phyloP scores from a whole-genome alignment of 2,329 filamentous ascomycete genomes.

The Thelonectria rubi region DNA sequence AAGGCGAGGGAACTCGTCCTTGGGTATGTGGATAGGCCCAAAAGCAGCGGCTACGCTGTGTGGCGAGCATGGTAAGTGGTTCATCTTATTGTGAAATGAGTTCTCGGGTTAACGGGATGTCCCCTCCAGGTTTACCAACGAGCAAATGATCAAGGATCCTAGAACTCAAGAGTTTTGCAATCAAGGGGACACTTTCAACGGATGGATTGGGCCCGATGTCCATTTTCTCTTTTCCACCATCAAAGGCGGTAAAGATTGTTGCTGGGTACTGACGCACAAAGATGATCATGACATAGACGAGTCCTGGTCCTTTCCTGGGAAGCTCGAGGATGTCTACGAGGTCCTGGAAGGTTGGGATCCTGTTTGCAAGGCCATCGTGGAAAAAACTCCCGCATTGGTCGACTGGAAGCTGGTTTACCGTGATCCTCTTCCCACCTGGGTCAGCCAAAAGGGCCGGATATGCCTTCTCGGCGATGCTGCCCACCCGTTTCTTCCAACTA shows the following conservation, averaged over 20 bases:
- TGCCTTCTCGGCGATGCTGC: conserved; percentile 14
- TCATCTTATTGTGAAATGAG: background rate
- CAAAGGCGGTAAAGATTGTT: conserved; percentile 53
- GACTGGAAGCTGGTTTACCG: conserved; percentile 63
- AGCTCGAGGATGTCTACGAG: conserved; percentile 60
- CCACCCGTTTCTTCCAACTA: conserved; percentile 19
- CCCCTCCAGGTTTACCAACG: conserved; percentile 47
- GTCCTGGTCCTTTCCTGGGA: conserved; percentile 61
- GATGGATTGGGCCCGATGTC: conserved; percentile 65
- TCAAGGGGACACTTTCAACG: conserved; percentile 67
- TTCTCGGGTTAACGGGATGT: no score
- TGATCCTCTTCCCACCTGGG: conserved; percentile 59
- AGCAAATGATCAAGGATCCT: conserved; percentile 61
- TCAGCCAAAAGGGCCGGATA: conserved; percentile 17
- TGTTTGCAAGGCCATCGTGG: conserved; percentile 53
- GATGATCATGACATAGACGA: conserved; percentile 63
- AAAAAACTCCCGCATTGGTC: conserved; percentile 56
- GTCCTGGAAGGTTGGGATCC: conserved; percentile 58
- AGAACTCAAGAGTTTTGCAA: conserved; percentile 62
- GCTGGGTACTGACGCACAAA: conserved; percentile 66
- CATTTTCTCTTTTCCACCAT: conserved; percentile 67
- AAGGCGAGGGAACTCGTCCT: conserved; percentile 23
- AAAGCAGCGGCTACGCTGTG: conserved; percentile 58
- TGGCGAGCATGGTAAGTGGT: conserved; percentile 61
- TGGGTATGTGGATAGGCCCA: conserved; percentile 22